Percentiles rank a stretch among this genome's conserved stretches.
Conservation (phyloP, 345 rosid species). For the Dovyalis caffra region DNA sequence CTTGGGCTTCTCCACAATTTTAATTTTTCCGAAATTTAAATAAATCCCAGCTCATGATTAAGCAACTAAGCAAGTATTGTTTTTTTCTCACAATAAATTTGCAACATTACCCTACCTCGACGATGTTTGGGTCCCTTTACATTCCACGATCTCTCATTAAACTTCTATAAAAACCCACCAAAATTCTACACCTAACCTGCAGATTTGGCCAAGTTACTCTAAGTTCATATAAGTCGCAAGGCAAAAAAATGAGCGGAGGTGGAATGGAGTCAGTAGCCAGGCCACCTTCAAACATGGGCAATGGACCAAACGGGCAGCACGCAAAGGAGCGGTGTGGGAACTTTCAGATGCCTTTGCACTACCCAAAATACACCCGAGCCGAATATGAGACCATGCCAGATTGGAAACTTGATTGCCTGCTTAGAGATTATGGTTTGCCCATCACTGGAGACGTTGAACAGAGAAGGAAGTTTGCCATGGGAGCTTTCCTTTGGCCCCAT, state of each 20-base stretch:
- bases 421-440: constrained; percentile 23
- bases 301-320: neutral
- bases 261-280: constrained; percentile 14
- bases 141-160: neutral
- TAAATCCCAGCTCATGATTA: neutral
- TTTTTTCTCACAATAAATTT: constrained; percentile 1
- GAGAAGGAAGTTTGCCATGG: constrained; percentile 23
- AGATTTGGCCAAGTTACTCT: neutral
- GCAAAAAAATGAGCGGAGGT: neutral
- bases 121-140: neutral
- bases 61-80: neutral
- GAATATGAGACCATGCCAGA: constrained; percentile 25
- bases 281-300: neutral
- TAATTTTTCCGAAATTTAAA: neutral
- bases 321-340: constrained; percentile 5
- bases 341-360: constrained; percentile 32
- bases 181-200: neutral
- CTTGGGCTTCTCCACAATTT: neutral
- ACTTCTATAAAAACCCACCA: constrained; percentile 1
- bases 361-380: constrained; percentile 15
- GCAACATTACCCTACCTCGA: neutral
- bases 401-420: constrained; percentile 26
- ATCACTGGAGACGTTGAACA: constrained; percentile 14
- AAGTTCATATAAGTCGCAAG: neutral
- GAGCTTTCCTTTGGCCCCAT: constrained; percentile 22